Base-by-base conservation (phyloP, 2,329 filamentous ascomycete genomes). In the Claviceps lovelessii region DNA sequence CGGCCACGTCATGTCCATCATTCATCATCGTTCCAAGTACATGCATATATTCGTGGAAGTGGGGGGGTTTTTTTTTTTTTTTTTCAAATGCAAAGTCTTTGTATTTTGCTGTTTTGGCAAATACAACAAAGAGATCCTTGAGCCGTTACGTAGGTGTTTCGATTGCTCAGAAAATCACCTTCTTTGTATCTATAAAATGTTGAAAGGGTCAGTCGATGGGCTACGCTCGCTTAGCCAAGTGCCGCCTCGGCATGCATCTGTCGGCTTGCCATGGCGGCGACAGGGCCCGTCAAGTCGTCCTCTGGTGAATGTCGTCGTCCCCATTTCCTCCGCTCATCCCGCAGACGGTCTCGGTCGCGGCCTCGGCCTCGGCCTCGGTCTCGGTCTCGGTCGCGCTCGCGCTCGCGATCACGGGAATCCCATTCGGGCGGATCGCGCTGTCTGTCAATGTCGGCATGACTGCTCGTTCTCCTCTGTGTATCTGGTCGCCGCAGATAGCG, bases 371-470 rank as follows among this genome's bases (percentile, higher is more conserved):
- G n/a, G n/a, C n/a, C n/a, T n/a, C 65, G 61, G 17, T 64, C 60
- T 60, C 48, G 50, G 11, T 54, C 55, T n/a, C 65, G 61, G 17
- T 64, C 60, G 60, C 48, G 50, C 9, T 54, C 55, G 13, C 52
- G 52, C 4, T 54, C 33, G 28, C 50, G 42, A 37, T 56, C 52
- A 9, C 55, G 53, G 41, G 61, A 51, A 41, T 73, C 70, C 60
- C 68, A 68, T 7, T 65, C 61, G 7, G 61, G 61, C 53, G 65
- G 61, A 19, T 70, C 69, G 11, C 70, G 65, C 48, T 70, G 65
- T 28, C 74, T 67, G 56, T 76, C 75, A 39, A 72, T 65, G 56
- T 78, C 75, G 29, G 73, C 72, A 56, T 77, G 75, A 59, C 75
- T 77, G 63, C 75, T 76, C 3, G 75, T 73, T 48, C 76, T 66